A percentile compares a stretch with the other conserved stretches of the same genome.
phyloP scores from a whole-genome alignment of 768 basidiomycete genomes.

The Agaricus sinodeliciosus region DNA sequence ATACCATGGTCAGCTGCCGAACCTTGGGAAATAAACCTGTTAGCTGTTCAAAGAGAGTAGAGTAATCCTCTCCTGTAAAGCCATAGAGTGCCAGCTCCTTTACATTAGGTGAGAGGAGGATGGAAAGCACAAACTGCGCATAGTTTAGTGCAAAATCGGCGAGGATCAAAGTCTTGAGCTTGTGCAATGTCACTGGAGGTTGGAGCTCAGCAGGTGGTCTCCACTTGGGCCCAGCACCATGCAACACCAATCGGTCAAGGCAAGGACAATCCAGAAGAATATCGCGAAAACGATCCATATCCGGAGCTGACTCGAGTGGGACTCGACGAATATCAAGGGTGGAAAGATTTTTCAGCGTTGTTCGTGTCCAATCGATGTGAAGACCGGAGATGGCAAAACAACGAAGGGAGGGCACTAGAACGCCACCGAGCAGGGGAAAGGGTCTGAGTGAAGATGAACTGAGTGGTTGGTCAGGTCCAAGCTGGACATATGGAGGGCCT shows the following conservation, averaged over 20 bases:
- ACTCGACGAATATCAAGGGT: slow-evolving; percentile 62
- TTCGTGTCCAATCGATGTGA: slow-evolving; percentile 51
- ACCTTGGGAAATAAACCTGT: slow-evolving; percentile 46
- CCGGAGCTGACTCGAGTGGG: slow-evolving; percentile 44
- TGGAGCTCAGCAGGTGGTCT: slow-evolving; percentile 13
- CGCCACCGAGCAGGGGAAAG: slow-evolving; percentile 46
- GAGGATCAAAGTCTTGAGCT: slow-evolving; percentile 47
- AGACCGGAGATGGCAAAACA: slow-evolving; percentile 54
- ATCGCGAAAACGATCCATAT: slow-evolving; percentile 41
- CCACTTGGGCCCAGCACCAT: slow-evolving; percentile 53
- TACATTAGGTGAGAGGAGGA: slow-evolving; percentile 51
- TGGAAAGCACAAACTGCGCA: slow-evolving; percentile 38
- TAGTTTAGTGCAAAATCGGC: slow-evolving; percentile 48
- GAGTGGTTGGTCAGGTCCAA: slow-evolving; percentile 33
- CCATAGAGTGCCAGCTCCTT: slow-evolving; percentile 54
- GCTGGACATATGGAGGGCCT: slow-evolving; percentile 39
- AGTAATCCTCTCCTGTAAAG: slow-evolving; percentile 44
- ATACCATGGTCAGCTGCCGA: slow-evolving; percentile 46
- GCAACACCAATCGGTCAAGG: slow-evolving; percentile 49
- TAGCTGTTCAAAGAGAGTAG: slow-evolving; percentile 37
- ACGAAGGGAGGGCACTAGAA: slow-evolving; percentile 34
- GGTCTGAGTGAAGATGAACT: slow-evolving; percentile 21
- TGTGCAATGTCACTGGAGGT: slow-evolving; percentile 38
- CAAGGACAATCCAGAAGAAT: slow-evolving; percentile 43
- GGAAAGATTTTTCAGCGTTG: slow-evolving; percentile 46